Base-by-base conservation (phyloP, 2,329 filamentous ascomycete genomes). In the Teratosphaeria pseudoeucalypti region DNA sequence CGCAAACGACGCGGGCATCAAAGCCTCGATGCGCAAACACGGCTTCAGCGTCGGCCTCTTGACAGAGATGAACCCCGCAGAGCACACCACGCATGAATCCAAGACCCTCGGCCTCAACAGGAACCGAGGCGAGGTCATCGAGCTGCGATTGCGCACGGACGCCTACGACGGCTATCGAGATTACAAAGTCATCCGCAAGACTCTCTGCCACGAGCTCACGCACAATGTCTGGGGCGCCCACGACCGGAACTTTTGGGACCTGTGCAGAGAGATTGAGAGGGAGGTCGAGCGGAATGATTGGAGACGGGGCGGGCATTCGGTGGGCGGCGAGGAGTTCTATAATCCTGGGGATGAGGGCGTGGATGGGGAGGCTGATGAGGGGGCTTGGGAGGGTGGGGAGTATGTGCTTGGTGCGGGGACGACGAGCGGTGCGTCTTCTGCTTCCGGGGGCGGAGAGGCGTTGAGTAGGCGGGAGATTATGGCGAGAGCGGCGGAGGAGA, bases 21-120 rank as follows among this genome's bases (percentile, higher is more conserved):
- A 86, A 63, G 79, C 86, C 0, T 82, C 85, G 0, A 99, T 99
- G 94, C 79, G 82, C 16, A 86, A 85, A 67, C 92, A 96, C 77
- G 83, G 85, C 64, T 96, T 95, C 77, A 83, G 82, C 23, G 94
- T 99, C 0, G 87, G 87, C 0, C 75, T 97, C 2, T 79, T 99
- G 29, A 96, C 92, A 0, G 94, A 99, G 75, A 97, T 99, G 92
- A 89, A 99, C 67, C 94, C 94, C 0, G 80, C 86, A 0, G 82
- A 86, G 65, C 85, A 96, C 73, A 96, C 92, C 0, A 89, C 83
- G 3, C 87, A 89, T 68, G 87, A 94, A n/a, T 85, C 85, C 56
- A 82, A 90, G 53, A 92, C 89, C 1, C 76, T 97, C 0, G 94
- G 94, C 0, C 73, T 97, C 49, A 99, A 99, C 71, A 80, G 90